Evolutionary conservation across 306 rosid species (phyloP).

Genomic region (Fagus sylvatica): DNA sequence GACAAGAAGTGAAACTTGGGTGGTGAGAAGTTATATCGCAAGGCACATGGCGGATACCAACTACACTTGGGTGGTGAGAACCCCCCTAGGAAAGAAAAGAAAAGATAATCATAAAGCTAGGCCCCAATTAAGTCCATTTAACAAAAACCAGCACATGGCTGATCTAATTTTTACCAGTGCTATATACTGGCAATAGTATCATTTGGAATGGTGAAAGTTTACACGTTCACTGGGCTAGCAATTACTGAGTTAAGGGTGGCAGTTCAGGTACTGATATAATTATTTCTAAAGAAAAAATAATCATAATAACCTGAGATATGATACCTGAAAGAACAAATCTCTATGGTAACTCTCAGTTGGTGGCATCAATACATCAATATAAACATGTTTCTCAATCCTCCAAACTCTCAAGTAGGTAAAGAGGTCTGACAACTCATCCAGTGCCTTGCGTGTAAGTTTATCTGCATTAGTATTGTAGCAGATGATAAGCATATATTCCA

Average conservation of each 20-base stretch:
- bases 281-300: not conserved
- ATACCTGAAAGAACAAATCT: slow-evolving; percentile 90
- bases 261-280: not conserved
- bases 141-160: not conserved
- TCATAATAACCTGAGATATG: not conserved
- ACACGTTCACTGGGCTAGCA: not conserved
- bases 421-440: slow-evolving; percentile 86
- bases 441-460: slow-evolving; percentile 77
- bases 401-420: slow-evolving; percentile 74
- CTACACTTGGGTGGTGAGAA: no score
- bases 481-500: slow-evolving; percentile 24
- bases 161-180: not conserved
- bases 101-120: not conserved
- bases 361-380: slow-evolving; percentile 76
- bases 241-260: not conserved
- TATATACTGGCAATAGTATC: not conserved
- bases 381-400: slow-evolving; percentile 72
- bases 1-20: no score
- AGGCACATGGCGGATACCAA: no score
- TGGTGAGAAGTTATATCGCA: no score
- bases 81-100: no score
- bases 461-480: slow-evolving; percentile 50
- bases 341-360: slow-evolving; percentile 89
- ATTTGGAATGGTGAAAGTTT: not conserved
- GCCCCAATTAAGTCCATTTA: not conserved